Evolutionary conservation across 2,329 filamentous ascomycete genomes (phyloP), one percentile per base, ranked within the genome.

Genomic region (Fusarium neocosmosporiellum): DNA sequence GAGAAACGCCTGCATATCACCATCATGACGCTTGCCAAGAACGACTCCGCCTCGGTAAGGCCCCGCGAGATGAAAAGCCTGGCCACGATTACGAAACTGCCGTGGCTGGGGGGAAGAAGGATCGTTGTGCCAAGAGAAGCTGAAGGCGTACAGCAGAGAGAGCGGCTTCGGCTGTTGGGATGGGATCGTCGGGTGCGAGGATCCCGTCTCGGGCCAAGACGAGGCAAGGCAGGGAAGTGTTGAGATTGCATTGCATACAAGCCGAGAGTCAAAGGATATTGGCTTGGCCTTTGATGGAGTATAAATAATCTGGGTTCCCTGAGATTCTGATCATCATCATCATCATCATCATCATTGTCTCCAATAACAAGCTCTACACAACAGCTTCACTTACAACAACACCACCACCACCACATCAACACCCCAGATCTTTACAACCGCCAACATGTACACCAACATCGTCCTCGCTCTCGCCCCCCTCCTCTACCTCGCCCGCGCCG

Each of bases 381-480:
- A 10, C 27, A 18, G 18, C 31, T 36, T 36, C 59, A 59, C 62
- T 46, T 29, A 50, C 54, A 60, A 11, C 41, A 31, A 11, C 55
- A 18, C 27, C 39, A 48, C 24, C 24, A 16, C 41, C 39, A 46
- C 39, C 20, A 33, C 31, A 7, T 24, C 24, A 60, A 29, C 39
- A 24, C 41, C 22, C 29, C 46, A 24, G 5, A 48, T 18, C 24
- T 18, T 27, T 7, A 50, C 54, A 43, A 62, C 65, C 65, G 24
- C 54, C 68, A 70, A 39, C 39, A 81, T 82, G 80, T 77, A 80
- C 71, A 68, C 76, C 69, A 72, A 76, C 59, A 58, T 81, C 48
- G 74, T 77, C 20, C 70, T 81, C 16, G 75, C 78, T 53, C 53
- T 79, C 31, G 75, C 78, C 59, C 77, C 80, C 37, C 70, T 81